Base-by-base conservation (phyloP, 345 rosid species). In the Acer saccharum region DNA sequence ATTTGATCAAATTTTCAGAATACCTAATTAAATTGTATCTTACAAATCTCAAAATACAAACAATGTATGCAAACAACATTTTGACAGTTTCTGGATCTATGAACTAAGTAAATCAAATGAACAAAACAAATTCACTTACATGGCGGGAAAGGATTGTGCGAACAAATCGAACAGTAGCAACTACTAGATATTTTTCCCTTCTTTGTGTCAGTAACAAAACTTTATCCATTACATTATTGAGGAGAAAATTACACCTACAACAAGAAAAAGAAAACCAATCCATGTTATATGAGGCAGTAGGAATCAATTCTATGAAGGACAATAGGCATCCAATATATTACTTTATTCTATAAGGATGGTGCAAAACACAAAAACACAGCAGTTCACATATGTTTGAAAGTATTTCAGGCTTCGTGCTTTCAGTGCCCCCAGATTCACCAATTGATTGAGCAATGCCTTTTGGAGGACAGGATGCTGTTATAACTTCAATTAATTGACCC, bases 291-390 rank as follows among this genome's bases (percentile, higher is more conserved):
- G 29, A 73, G 64, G 50, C 50, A 79, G 78, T 52, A 80, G 64
- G 65, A 71, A 80, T 69, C 41, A 73, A 62, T 7, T 52, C 73
- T 32, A 50, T 62, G 52, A 75, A 66, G 66, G 20, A 44, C n/a
- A 73, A 77, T 29, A 61, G 63, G 78, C 3, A 78, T 72, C 78
- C 62, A 57, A 68, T 81, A 27, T 13, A 67, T 87, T 93, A 97
- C 98, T 93, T 97, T 82, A 93, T 94, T 85, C 98, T 88, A 73
- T 90, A 88, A 73, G 98, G 94, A 86, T 94, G 98, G 90, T 97
- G 98, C 79, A 90, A 61, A 72, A 93, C 94, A 75, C 99, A 94
- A 81, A 94, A 97, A 87, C 99, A 97, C 35, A 97, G 85, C 86
- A 97, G 78, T 77, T 97, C 99, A 84, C 99, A 94, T 79, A 94